Evolutionary conservation across 2,329 filamentous ascomycete species (phyloP).

Genomic region (Anisogramma anomala): DNA sequence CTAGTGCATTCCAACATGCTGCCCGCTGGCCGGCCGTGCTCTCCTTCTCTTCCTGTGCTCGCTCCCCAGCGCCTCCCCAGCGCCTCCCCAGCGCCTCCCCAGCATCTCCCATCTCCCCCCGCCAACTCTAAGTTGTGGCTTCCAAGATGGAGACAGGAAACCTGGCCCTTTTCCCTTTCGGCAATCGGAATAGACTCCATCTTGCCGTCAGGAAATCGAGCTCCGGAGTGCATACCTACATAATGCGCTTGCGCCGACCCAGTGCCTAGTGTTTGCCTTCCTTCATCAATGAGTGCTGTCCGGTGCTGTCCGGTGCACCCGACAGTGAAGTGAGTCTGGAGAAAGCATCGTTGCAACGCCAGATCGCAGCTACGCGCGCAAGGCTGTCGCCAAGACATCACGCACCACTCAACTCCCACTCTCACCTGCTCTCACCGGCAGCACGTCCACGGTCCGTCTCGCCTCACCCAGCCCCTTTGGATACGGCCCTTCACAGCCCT

Average conservation of each 20-base stretch:
- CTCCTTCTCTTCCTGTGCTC: too few species aligned
- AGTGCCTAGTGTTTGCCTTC: neutral
- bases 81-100: too few species aligned
- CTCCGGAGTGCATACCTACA: neutral
- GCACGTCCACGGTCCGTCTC: neutral
- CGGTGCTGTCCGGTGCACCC: too few species aligned
- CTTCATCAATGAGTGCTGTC: too few species aligned
- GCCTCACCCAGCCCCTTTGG: neutral
- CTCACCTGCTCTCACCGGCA: neutral
- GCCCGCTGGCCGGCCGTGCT: too few species aligned
- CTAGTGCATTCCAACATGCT: too few species aligned
- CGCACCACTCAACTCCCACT: neutral
- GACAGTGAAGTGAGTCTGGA: too few species aligned
- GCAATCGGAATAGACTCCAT: constrained; percentile 2
- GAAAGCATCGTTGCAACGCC: too few species aligned
- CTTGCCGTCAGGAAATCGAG: neutral
- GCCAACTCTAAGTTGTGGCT: too few species aligned
- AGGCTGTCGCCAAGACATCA: neutral
- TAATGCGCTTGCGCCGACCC: constrained; percentile 6
- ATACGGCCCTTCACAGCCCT: constrained; percentile 4
- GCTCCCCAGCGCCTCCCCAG: too few species aligned
- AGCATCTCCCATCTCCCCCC: too few species aligned
- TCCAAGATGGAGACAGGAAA: too few species aligned
- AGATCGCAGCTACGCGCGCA: neutral
- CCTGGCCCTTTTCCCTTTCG: constrained; percentile 5